Evolutionary conservation across 192 early-diverging fungal species (phyloP).

Genomic region (Blastocladiella britannica): DNA sequence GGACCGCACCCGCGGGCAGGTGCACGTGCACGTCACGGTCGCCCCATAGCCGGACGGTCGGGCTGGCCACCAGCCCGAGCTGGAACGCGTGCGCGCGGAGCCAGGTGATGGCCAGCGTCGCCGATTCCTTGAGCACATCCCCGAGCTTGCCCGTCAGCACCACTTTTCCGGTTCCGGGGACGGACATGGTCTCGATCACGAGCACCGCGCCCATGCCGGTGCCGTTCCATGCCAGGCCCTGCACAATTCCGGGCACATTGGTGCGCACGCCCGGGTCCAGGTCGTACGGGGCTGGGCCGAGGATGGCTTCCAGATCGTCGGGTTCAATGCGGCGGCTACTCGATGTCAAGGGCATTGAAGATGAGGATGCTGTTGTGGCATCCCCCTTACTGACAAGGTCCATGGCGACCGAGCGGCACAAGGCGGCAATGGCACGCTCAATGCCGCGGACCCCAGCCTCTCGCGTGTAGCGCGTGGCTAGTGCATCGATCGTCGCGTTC

Average conservation of each 20-base stretch:
- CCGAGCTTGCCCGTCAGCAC: constrained; percentile 54
- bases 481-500: constrained; percentile 29
- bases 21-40: constrained; percentile 69
- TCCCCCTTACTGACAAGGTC: constrained; percentile 40
- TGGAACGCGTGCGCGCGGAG: constrained; percentile 43
- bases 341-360: no score
- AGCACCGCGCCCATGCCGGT: constrained; percentile 49
- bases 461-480: constrained; percentile 51
- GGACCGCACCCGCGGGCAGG: constrained; percentile 53
- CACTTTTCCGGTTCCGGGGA: constrained; percentile 46
- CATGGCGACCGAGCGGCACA: constrained; percentile 47
- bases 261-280: constrained; percentile 47
- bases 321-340: no score
- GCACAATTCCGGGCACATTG: constrained; percentile 49
- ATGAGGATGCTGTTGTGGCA: background rate
- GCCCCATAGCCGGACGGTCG: constrained; percentile 24
- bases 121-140: constrained; percentile 70
- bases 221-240: constrained; percentile 60
- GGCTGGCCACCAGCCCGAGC: constrained; percentile 23
- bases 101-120: constrained; percentile 54
- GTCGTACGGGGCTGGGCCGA: constrained; percentile 24
- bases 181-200: constrained; percentile 58
- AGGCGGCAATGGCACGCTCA: constrained; percentile 45
- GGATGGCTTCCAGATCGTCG: background rate
- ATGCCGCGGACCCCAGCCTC: constrained; percentile 61